Base-by-base conservation (phyloP, 177 flowering plant species). In the Vitis hybrid region DNA sequence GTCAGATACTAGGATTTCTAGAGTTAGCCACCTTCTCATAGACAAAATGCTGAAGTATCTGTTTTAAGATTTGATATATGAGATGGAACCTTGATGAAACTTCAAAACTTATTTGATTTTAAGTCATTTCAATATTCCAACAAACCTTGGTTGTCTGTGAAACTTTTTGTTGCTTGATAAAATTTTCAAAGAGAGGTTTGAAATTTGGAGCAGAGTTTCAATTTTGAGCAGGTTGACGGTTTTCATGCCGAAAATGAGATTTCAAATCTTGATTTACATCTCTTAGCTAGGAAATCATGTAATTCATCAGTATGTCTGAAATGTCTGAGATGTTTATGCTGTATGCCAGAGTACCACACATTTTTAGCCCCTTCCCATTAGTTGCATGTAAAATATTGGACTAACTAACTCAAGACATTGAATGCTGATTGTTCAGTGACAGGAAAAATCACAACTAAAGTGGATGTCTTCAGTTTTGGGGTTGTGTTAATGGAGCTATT, bases 401-500 rank as follows among this genome's bases (percentile, higher is more conserved):
- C 67, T 78, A 27, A 70, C 68, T 32, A 27, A 70, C 68, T 32
- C 16, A 14, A 12, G 57, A 65, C 62, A 70, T 27, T 24, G 8
- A 18, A 30, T 30, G 18, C 70, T 21, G 18, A 51, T 68, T 60
- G 18, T 81, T 61, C 88, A 94, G 99, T 91, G 65, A 94, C 84
- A 49, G 99, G 99, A 63, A 93, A 91, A 78, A 85, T 94, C 67
- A 91, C 99, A 6, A 93, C 98, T 13, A 94, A 94, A 73, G 87
- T 79, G 0, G 99, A 94, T 73, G 98, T 94, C 46, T 94, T 93
- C 83, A 94, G 99, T 74, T 94, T 83, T 57, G 99, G 99, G 1
- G 97, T 94, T 64, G 98, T 94, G 55, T 62, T 94, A 55, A 93
- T 94, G 97, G 99, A 94, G 88, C 83, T 94, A 40, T 63, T 94